Percentiles rank a stretch among this genome's conserved stretches.
Evolutionary conservation across 345 rosid species (phyloP).

Genomic region (Excoecaria cochinchinensis): DNA sequence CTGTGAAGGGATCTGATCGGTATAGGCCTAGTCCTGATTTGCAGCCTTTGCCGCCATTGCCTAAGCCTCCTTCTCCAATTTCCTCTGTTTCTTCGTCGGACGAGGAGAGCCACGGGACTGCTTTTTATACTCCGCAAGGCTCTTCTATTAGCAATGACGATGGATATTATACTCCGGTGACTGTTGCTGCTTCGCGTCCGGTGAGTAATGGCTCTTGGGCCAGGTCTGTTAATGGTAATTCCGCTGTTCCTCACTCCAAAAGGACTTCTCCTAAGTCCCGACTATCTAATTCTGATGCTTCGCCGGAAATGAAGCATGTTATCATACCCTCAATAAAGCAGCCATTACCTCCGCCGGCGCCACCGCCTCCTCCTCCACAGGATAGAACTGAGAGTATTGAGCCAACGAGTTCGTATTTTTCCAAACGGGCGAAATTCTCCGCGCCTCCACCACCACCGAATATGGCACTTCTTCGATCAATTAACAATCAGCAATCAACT

Average conservation of each 20-base stretch:
- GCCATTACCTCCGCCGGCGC: constrained; percentile 29
- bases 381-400: constrained; percentile 19
- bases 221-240: constrained; percentile 18
- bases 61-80: constrained; percentile 53
- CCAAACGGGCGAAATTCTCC: constrained; percentile 64
- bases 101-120: constrained; percentile 59
- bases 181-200: constrained; percentile 27
- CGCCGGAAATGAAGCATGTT: constrained; percentile 91
- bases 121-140: constrained; percentile 79
- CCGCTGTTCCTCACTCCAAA: constrained; percentile 65
- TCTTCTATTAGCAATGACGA: constrained; percentile 70
- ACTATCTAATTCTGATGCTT: constrained; percentile 40
- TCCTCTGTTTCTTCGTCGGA: constrained; percentile 54
- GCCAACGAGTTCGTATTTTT: constrained; percentile 23
- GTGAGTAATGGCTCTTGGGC: constrained; percentile 9
- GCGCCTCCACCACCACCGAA: constrained; percentile 91
- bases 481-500: constrained; percentile 38
- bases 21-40: constrained; percentile 94
- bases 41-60: constrained; percentile 84
- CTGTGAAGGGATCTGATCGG: constrained; percentile 73
- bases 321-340: constrained; percentile 77
- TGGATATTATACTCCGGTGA: constrained; percentile 51
- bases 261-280: constrained; percentile 80
- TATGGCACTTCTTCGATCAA: constrained; percentile 69
- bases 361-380: constrained; percentile 4